Evolutionary conservation across 2,329 filamentous ascomycete species (phyloP), one percentile per base, ranked within the genome.

Genomic region (Cladophialophora exuberans): DNA sequence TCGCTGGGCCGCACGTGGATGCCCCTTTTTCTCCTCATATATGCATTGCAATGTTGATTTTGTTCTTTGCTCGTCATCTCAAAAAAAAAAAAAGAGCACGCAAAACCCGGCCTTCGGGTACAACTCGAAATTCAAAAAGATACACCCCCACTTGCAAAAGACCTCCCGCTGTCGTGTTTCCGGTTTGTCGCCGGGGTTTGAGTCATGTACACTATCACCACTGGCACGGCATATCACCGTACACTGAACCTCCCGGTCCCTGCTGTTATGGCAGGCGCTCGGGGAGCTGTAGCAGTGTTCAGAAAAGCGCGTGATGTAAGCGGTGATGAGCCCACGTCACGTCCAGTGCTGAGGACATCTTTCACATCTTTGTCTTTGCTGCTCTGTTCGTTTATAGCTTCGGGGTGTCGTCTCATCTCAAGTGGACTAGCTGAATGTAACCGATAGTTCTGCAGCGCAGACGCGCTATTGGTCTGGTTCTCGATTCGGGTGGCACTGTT

Each of bases 401-500:
- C 28, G 64, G 57, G 17, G 62, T 54, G 6, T 62, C 52, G 33
- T 35, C 61, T 57, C 31, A 59, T 60, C 22, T 64, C 59, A 17
- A 61, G 54, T 2, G 62, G 61, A n/a, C 54, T 60, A 4, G 49
- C 52, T 13, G 61, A 61, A 28, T 59, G 53, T 15, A 59, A 31
- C 7, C 53, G 59, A 30, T 59, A 59, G 30, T 60, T 60, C 15
- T 57, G 35, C 6, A 55, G 17, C 13, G 30, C 43, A 30, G 54
- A 52, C 1, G 33, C 35, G 9, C 39, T 23, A 15, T 33, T 43
- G 13, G 53, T 18, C 13, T 56, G 54, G 4, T 42, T 25, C 33
- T 63, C 60, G 63, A 56, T 35, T 65, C 68, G 25, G 62, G 67
- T 41, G 67, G 71, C 36, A 69, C 64, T 66, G 71, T 73, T 54